phyloP scores from a whole-genome alignment of 139 green algal genomes.

The Closterium sp. region DNA sequence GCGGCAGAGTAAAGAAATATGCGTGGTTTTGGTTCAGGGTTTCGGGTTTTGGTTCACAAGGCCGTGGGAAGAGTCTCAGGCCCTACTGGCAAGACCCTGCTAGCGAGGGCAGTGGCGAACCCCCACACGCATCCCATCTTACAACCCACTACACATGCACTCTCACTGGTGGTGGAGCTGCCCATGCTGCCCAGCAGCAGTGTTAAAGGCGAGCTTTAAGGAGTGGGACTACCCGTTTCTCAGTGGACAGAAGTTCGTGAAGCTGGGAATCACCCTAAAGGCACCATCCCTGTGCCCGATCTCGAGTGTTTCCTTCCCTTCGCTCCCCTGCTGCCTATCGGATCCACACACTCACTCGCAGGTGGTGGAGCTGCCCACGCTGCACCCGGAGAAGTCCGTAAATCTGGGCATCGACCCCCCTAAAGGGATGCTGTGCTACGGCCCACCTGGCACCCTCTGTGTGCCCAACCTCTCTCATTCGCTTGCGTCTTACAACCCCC shows the following conservation, averaged over 20 bases:
- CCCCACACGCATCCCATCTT: constrained; percentile 92
- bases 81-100: constrained; percentile 94
- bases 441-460: constrained; percentile 71
- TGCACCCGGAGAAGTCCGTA: constrained; percentile 98
- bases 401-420: constrained; percentile 70
- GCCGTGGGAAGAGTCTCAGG: too few relatives aligned
- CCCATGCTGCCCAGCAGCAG: too few relatives aligned
- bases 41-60: too few relatives aligned
- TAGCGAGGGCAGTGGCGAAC: constrained; percentile 95
- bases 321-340: too few relatives aligned
- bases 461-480: too few relatives aligned
- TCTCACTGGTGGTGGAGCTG: not conserved
- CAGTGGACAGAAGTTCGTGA: not conserved
- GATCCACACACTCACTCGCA: constrained; percentile 8
- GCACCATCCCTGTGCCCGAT: too few relatives aligned
- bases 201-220: too few relatives aligned
- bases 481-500: too few relatives aligned
- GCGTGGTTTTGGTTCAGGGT: too few relatives aligned
- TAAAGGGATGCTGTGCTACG: constrained; percentile 80
- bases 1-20: too few relatives aligned
- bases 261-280: not conserved
- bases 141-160: not conserved
- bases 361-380: constrained; percentile 95
- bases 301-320: too few relatives aligned
- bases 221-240: too few relatives aligned